A percentile compares a stretch with the other conserved stretches of the same genome.
These are phyloP conservation scores for Boletus vinaceobasis DNA, from an alignment of 768 basidiomycete species.

Conservation along the genomic window DNA sequence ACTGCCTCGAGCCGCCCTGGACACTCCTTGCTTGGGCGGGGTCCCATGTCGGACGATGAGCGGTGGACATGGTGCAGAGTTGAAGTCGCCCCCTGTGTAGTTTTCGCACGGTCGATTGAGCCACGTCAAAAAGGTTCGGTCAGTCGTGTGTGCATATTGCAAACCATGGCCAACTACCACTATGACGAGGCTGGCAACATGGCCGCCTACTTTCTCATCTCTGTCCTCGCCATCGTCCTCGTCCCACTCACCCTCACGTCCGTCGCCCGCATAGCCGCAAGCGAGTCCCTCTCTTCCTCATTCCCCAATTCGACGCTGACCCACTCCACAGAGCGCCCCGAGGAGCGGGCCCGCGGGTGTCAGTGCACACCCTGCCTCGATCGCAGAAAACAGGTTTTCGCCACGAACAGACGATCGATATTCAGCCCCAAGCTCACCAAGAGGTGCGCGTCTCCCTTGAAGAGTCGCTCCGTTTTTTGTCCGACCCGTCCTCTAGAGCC, in stretches of 20 bases:
- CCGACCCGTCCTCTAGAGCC: slow-evolving; percentile 40
- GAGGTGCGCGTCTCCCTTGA: slow-evolving; percentile 38
- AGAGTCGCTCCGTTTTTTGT: not conserved
- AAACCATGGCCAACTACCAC: slow-evolving; percentile 66
- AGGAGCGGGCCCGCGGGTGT: slow-evolving; percentile 44
- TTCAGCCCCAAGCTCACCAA: slow-evolving; percentile 47
- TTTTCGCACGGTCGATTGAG: slow-evolving; percentile 9
- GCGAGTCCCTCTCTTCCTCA: slow-evolving; percentile 35
- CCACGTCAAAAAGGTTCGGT: slow-evolving; percentile 11
- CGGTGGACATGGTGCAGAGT: slow-evolving; percentile 66
- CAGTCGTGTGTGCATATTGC: no score
- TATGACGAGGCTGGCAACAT: slow-evolving; percentile 85
- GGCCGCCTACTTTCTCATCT: slow-evolving; percentile 89
- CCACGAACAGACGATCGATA: slow-evolving; percentile 43
- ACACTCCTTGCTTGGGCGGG: slow-evolving; percentile 93
- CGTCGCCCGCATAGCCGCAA: slow-evolving; percentile 36
- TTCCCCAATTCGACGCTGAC: slow-evolving; percentile 2
- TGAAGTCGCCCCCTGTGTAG: not conserved
- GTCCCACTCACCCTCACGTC: slow-evolving; percentile 69
- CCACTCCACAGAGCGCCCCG: slow-evolving; percentile 31
- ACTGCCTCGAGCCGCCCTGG: slow-evolving; percentile 88
- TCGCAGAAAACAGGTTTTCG: slow-evolving; percentile 46
- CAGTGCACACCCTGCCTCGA: slow-evolving; percentile 60
- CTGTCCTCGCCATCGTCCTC: slow-evolving; percentile 81
- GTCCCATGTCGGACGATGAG: slow-evolving; percentile 95